Conservation (phyloP, 2,329 filamentous ascomycete species). For the Fusarium euwallaceae region DNA sequence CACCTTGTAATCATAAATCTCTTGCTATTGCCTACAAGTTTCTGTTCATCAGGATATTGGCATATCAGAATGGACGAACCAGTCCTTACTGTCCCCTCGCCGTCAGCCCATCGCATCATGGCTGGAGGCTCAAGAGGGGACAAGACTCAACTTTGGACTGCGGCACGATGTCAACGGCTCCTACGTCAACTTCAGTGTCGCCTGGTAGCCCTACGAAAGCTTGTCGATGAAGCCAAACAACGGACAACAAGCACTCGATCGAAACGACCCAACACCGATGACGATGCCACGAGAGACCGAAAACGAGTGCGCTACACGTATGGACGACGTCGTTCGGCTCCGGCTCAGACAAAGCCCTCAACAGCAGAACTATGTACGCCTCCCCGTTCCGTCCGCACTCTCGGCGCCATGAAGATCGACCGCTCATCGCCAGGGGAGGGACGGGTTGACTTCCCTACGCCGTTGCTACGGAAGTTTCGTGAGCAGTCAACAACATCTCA, state of each 20-base stretch:
- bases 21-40: background rate
- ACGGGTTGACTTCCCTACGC: slow-evolving; percentile 48
- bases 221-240: slow-evolving; percentile 43
- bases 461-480: slow-evolving; percentile 47
- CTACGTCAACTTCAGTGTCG: slow-evolving; percentile 62
- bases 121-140: slow-evolving; percentile 1
- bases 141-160: slow-evolving; percentile 58
- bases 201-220: slow-evolving; percentile 55
- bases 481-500: slow-evolving; percentile 28
- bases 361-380: slow-evolving; percentile 38
- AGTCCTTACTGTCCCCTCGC: slow-evolving; percentile 7
- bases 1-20: background rate
- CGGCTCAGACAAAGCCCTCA: slow-evolving; percentile 9
- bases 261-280: slow-evolving; percentile 39
- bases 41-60: background rate
- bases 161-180: slow-evolving; percentile 60
- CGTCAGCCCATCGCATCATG: slow-evolving; percentile 33
- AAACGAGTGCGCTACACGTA: slow-evolving; percentile 52
- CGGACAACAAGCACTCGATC: slow-evolving; percentile 12
- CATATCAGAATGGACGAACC: slow-evolving; percentile 19
- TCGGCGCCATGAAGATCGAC: slow-evolving; percentile 48
- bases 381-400: slow-evolving; percentile 45
- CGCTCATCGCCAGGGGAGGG: slow-evolving; percentile 43
- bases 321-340: slow-evolving; percentile 35
- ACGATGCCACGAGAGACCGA: slow-evolving; percentile 13